Evolutionary conservation across 1,284 basidiomycete genomes (phyloP).

Genomic region (Gymnopus androsaceus): DNA sequence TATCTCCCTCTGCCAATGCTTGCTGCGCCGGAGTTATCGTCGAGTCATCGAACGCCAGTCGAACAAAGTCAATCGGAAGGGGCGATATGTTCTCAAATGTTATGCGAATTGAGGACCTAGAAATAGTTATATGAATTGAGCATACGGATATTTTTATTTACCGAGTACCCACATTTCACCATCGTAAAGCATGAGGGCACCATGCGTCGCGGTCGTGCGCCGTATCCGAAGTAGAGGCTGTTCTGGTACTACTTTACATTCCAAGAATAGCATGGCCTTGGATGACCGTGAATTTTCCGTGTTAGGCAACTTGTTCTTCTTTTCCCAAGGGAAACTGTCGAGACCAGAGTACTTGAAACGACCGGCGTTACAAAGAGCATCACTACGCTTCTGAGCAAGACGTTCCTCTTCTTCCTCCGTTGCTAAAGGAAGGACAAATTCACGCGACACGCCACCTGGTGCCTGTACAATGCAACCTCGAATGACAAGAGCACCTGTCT

Average conservation of each 20-base stretch:
- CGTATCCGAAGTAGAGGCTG: constrained; percentile 86
- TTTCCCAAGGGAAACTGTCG: constrained; percentile 63
- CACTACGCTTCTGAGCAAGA: constrained; percentile 55
- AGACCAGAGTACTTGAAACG: constrained; percentile 74
- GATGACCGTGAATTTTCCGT: constrained; percentile 32
- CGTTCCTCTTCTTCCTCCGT: constrained; percentile 73
- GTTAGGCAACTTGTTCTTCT: constrained; percentile 40
- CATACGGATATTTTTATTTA: neutral
- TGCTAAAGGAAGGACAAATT: constrained; percentile 77
- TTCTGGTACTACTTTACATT: constrained; percentile 80
- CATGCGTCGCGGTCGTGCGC: constrained; percentile 85
- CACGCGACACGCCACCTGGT: constrained; percentile 69
- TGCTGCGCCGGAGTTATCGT: constrained; percentile 77
- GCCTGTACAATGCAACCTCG: constrained; percentile 81
- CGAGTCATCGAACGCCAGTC: constrained; percentile 87
- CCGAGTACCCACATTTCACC: constrained; percentile 75
- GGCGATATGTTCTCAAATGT: constrained; percentile 87
- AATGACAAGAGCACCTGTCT: constrained; percentile 69
- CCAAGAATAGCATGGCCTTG: constrained; percentile 53
- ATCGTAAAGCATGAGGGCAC: constrained; percentile 90
- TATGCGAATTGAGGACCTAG: constrained; percentile 78
- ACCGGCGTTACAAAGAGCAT: constrained; percentile 62
- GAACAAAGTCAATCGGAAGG: constrained; percentile 83
- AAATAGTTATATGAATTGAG: neutral
- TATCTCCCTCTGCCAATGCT: constrained; percentile 75